Conservation (phyloP, 257 asterid species). For the Salvia hispanica region DNA sequence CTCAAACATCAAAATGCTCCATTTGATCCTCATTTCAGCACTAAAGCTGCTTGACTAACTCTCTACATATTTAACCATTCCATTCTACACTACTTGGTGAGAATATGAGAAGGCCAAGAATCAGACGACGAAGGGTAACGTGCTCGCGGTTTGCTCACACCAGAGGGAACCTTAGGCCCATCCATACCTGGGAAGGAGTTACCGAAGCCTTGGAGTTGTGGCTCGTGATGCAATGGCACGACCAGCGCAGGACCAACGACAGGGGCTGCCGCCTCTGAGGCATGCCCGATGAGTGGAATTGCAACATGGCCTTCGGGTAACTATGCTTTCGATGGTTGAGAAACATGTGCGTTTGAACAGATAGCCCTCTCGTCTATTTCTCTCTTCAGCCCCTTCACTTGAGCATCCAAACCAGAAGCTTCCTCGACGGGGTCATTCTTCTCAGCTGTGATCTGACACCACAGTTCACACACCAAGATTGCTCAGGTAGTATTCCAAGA, state of each 20-base stretch:
- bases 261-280: constrained; percentile 37
- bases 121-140: constrained; percentile 73
- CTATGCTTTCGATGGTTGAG: constrained; percentile 29
- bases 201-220: constrained; percentile 43
- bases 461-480: too few species aligned
- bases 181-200: constrained; percentile 31
- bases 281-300: constrained; percentile 37
- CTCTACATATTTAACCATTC: constrained; percentile 31
- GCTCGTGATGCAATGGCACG: constrained; percentile 50
- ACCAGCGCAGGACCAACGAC: constrained; percentile 45
- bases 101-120: constrained; percentile 63
- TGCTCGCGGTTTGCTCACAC: constrained; percentile 60
- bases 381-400: too few species aligned
- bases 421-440: too few species aligned
- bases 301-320: constrained; percentile 37
- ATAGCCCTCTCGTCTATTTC: constrained; percentile 41
- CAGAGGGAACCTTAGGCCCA: constrained; percentile 35
- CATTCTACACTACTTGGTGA: constrained; percentile 34
- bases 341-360: neutral
- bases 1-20: constrained; percentile 10
- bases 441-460: too few species aligned
- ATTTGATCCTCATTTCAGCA: constrained; percentile 12
- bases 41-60: constrained; percentile 20
- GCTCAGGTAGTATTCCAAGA: neutral
- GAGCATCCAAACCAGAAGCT: too few species aligned